Base-by-base conservation (phyloP, 331 rosid genomes). In the Dryas integrifolia region DNA sequence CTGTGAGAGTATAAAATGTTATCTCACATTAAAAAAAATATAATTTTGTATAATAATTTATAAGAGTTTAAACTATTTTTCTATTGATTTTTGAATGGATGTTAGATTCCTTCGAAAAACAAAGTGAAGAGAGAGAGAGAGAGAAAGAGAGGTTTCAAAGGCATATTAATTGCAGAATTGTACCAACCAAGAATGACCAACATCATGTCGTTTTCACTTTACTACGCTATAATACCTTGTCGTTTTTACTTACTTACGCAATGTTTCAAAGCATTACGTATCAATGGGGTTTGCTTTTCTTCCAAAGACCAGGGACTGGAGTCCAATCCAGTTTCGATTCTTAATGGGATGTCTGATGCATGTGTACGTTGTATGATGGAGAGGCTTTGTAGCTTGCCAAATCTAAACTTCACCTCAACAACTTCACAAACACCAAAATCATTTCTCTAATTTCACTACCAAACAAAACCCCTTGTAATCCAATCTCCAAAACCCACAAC, bases 191-290 rank as follows among this genome's bases (percentile, higher is more conserved):
- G 69, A 67, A 67, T 76, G 55, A 65, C 26, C 38, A 57, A 73
- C 76, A 58, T 48, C 79, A 72, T 24, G 79, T 81, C 76, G 67
- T 68, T 81, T 81, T 81, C 73, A n/a, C 39, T 53, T 35, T 35
- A 24, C 47, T 2, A 21, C 72, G 61, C 41, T 57, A 66, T 67
- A 60, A 61, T 47, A 66, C 61, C 76, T 21, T 41, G 76, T 76
- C 76, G 41, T 67, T 81, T 76, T 76, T 72, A 14, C 75, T 61
- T 21, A 57, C 46, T 44, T 9, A 10, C 14, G 53, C 44, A 51
- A 9, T 69, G 21, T 21, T 15, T 60, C 70, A 5, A 3, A 46
- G 39, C 76, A 46, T 70, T 75, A 57, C 77, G 47, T 64, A 60
- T 49, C 52, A 58, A 43, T 21, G 10, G 15, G 52, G 35, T 56